These are phyloP conservation scores for Nadsonia commutata DNA, from an alignment of 1,139 yeast genomes.

Conservation along the genomic window DNA sequence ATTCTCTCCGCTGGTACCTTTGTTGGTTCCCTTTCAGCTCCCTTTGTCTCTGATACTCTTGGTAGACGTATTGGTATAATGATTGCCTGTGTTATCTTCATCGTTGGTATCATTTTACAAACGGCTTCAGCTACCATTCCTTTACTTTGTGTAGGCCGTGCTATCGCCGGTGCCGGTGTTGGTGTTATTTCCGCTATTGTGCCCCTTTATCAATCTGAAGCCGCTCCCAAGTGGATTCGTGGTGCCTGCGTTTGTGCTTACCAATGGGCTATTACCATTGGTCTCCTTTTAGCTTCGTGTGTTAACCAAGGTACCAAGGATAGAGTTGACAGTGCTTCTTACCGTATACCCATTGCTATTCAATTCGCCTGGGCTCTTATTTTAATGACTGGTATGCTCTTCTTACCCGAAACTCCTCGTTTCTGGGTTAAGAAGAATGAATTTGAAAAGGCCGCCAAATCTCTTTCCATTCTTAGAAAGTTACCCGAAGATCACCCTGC, in stretches of 20 bases:
- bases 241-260: conserved; percentile 55
- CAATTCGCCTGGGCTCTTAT: conserved; percentile 30
- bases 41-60: conserved; percentile 38
- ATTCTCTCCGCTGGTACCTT: conserved; percentile 45
- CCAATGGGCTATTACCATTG: conserved; percentile 54
- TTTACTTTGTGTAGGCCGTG: conserved; percentile 16
- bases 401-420: conserved; percentile 70
- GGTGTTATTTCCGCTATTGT: conserved; percentile 44
- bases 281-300: conserved; percentile 50
- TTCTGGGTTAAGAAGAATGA: conserved; percentile 39
- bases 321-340: conserved; percentile 35
- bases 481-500: conserved; percentile 42
- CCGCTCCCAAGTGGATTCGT: conserved; percentile 40
- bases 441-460: conserved; percentile 17
- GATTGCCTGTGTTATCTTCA: conserved; percentile 34
- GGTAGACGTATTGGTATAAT: conserved; percentile 49
- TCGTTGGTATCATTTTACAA: conserved; percentile 48
- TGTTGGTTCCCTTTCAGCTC: conserved; percentile 43
- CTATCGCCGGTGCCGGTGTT: conserved; percentile 39
- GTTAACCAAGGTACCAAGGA: conserved; percentile 46
- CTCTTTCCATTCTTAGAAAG: conserved; percentile 47
- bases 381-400: conserved; percentile 36
- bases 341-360: conserved; percentile 43
- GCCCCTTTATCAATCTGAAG: conserved; percentile 50
- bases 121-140: conserved; percentile 33